These are phyloP conservation scores for Colletotrichum zoysiae DNA, from an alignment of 2,329 filamentous ascomycete genomes.

Conservation along the genomic window DNA sequence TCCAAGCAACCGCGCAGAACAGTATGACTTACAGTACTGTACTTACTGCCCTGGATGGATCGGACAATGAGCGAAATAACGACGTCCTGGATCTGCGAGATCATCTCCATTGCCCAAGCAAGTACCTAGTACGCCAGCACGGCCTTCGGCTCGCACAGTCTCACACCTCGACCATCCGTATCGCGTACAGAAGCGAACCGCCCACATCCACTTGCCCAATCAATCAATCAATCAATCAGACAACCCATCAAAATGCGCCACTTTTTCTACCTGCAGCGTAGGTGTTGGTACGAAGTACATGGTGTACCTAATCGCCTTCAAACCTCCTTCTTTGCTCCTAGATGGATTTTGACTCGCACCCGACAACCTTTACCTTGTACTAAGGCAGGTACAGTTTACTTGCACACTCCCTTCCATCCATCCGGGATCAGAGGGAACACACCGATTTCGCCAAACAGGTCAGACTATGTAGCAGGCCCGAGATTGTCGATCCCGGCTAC, in stretches of 20 bases:
- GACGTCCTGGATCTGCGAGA: constrained; percentile 35
- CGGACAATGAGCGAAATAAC: constrained; percentile 37
- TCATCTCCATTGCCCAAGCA: constrained; percentile 13
- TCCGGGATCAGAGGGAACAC: constrained; percentile 17
- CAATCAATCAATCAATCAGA: constrained; percentile 28
- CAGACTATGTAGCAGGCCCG: constrained; percentile 2
- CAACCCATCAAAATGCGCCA: constrained; percentile 24
- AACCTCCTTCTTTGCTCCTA: constrained; percentile 25
- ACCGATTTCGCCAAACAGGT: constrained; percentile 24
- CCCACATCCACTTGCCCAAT: constrained; percentile 26
- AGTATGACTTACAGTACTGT: no score
- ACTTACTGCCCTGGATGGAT: constrained; percentile 2
- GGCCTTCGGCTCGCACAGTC: constrained; percentile 11
- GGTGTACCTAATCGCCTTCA: no score
- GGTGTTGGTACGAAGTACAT: no score
- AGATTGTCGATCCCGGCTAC: constrained; percentile 25
- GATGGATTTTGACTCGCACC: constrained; percentile 36
- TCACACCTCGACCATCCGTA: constrained; percentile 16
- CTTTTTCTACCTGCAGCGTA: constrained; percentile 13
- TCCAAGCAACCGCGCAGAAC: background rate
- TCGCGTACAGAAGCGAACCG: constrained; percentile 33
- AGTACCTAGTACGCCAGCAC: constrained; percentile 22
- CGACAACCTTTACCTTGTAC: constrained; percentile 24
- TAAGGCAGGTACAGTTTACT: no score
- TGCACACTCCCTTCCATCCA: background rate